Conservation (phyloP, 2,329 filamentous ascomycete genomes). For the Colletotrichum phormii region DNA sequence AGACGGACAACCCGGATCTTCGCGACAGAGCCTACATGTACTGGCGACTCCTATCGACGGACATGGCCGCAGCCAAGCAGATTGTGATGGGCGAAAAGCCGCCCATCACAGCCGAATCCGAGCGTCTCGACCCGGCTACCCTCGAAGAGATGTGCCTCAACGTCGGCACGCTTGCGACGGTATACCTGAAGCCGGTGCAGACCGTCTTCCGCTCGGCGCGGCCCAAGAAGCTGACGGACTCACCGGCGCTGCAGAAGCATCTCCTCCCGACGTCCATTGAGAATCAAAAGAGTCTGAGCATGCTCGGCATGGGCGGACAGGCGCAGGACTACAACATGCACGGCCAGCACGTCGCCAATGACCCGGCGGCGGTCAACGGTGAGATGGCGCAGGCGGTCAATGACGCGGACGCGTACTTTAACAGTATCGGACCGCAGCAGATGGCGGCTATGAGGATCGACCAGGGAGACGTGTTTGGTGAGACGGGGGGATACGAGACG, state of each 20-base stretch:
- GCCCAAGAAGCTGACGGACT: conserved; percentile 81
- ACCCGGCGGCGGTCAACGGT: conserved; percentile 40
- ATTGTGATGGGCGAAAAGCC: conserved; percentile 99
- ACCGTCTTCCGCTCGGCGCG: conserved; percentile 94
- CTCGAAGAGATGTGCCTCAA: conserved; percentile 98
- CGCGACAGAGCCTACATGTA: conserved; percentile 99
- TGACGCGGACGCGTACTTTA: conserved; percentile 92
- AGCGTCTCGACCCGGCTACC: conserved; percentile 90
- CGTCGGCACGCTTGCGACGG: conserved; percentile 94
- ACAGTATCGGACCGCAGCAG: conserved; percentile 77
- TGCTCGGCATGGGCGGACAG: conserved; percentile 66
- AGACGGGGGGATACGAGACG: conserved; percentile 63
- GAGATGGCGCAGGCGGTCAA: conserved; percentile 79
- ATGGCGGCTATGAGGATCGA: conserved; percentile 79
- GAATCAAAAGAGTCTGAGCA: conserved; percentile 69
- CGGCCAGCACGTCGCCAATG: conserved; percentile 42
- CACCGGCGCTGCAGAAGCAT: conserved; percentile 85
- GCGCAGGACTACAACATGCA: conserved; percentile 62
- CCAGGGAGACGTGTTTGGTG: conserved; percentile 73
- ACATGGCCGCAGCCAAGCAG: conserved; percentile 85
- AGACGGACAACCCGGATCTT: conserved; percentile 98
- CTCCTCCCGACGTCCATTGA: conserved; percentile 69
- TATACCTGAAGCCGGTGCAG: conserved; percentile 97
- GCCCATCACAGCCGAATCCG: conserved; percentile 93
- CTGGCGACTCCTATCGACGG: conserved; percentile 94